Conservation (phyloP, 768 basidiomycete species). For the Rhodotorula kratochvilovae region DNA sequence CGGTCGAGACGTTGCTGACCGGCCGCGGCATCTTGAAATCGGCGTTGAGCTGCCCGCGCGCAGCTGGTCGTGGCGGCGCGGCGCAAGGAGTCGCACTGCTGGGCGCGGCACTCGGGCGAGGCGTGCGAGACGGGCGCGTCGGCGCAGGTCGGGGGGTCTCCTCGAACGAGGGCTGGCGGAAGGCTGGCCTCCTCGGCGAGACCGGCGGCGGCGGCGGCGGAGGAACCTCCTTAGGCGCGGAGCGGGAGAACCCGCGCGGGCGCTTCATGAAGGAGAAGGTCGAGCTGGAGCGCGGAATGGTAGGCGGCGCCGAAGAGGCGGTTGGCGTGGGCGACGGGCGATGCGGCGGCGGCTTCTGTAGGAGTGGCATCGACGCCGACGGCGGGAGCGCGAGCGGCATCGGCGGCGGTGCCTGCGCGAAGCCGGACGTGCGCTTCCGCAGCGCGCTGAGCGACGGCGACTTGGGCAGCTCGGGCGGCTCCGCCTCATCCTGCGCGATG, state of each 20-base stretch:
- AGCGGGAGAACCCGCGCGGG: constrained; percentile 11
- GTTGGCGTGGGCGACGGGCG: background rate
- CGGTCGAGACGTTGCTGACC: constrained; percentile 1
- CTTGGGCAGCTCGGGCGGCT: background rate
- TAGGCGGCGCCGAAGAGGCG: background rate
- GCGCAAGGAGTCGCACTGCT: background rate
- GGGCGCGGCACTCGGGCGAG: background rate
- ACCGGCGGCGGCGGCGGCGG: background rate
- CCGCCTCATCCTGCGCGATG: background rate
- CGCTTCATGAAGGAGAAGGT: constrained; percentile 15
- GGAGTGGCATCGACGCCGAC: background rate
- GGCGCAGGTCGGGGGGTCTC: background rate
- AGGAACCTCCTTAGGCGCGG: background rate
- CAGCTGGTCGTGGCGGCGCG: background rate
- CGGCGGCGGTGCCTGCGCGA: background rate
- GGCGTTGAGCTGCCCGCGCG: constrained; percentile 16
- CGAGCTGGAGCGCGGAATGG: background rate
- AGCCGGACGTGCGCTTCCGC: background rate
- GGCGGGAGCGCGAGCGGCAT: background rate
- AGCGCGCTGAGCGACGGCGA: background rate
- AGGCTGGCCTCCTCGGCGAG: background rate
- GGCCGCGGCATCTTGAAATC: constrained; percentile 22
- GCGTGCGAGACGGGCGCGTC: background rate
- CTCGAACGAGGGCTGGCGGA: background rate
- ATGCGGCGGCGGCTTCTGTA: background rate